Evolutionary conservation across 306 rosid genomes (phyloP).

Genomic region (Nissolia schottii): DNA sequence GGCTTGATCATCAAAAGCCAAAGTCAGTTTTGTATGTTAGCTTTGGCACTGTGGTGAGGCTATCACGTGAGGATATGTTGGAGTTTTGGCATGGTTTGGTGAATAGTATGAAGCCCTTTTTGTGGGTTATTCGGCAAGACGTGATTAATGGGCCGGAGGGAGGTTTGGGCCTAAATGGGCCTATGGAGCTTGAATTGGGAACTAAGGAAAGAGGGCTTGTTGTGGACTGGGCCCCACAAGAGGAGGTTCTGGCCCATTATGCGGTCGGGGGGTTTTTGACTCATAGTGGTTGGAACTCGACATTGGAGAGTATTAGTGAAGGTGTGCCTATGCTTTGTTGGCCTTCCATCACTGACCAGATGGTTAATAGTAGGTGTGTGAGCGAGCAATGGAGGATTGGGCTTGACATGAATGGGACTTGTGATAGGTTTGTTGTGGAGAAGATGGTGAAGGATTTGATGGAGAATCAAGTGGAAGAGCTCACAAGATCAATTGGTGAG

Average conservation of each 20-base stretch:
- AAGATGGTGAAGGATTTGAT: constrained; percentile 21
- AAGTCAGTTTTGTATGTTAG: constrained; percentile 25
- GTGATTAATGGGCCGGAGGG: neutral
- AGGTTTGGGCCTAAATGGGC: neutral
- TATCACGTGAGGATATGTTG: neutral
- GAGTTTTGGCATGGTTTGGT: constrained; percentile 29
- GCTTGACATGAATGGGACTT: neutral
- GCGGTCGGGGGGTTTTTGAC: constrained; percentile 36
- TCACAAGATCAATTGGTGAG: constrained; percentile 2
- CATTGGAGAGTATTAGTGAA: constrained; percentile 28
- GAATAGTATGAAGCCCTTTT: neutral
- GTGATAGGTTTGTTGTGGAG: constrained; percentile 22
- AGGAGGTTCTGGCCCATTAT: constrained; percentile 32
- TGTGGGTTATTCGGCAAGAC: constrained; percentile 5
- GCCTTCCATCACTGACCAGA: constrained; percentile 16
- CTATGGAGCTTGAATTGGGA: constrained; percentile 7
- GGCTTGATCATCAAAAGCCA: constrained; percentile 13
- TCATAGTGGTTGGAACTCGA: no score
- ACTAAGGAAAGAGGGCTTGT: constrained; percentile 27
- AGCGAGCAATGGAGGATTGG: constrained; percentile 35
- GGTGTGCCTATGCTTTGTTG: constrained; percentile 42
- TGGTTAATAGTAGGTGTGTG: constrained; percentile 28
- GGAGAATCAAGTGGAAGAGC: constrained; percentile 5
- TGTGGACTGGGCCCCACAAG: constrained; percentile 41
- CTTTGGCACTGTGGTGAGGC: constrained; percentile 11